Conservation (phyloP, 306 rosid species). For the Mimosa bimucronata region DNA sequence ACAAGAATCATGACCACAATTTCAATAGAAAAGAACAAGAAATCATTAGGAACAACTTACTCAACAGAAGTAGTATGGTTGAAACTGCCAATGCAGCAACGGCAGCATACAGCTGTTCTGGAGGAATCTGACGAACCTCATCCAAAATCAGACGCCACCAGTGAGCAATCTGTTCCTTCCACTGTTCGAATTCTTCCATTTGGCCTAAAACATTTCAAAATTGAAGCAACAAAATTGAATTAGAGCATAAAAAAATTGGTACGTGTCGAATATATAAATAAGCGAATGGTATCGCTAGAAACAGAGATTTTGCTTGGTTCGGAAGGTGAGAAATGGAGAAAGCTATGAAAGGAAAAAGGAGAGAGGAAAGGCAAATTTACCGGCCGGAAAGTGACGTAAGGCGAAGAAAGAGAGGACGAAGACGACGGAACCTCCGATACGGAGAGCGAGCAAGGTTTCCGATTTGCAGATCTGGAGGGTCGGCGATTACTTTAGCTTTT, state of each 20-base stretch:
- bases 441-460: background rate
- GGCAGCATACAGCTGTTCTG: slow-evolving; percentile 63
- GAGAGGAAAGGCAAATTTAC: background rate
- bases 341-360: background rate
- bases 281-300: background rate
- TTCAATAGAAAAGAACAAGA: background rate
- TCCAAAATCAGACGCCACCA: slow-evolving; percentile 43
- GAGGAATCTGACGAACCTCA: slow-evolving; percentile 54
- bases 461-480: background rate
- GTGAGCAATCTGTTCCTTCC: slow-evolving; percentile 51
- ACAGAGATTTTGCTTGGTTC: background rate
- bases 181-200: slow-evolving; percentile 60
- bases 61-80: slow-evolving; percentile 47
- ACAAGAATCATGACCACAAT: background rate
- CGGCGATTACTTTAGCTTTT: background rate
- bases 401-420: background rate
- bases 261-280: background rate
- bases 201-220: slow-evolving; percentile 9
- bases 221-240: background rate
- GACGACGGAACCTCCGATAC: background rate
- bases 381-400: background rate
- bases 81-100: slow-evolving; percentile 56
- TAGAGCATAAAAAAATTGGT: background rate
- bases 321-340: background rate
- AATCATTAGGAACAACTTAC: slow-evolving; percentile 33